Conservation (phyloP, 2,329 filamentous ascomycete genomes). For the Rasamsonia emersonii region DNA sequence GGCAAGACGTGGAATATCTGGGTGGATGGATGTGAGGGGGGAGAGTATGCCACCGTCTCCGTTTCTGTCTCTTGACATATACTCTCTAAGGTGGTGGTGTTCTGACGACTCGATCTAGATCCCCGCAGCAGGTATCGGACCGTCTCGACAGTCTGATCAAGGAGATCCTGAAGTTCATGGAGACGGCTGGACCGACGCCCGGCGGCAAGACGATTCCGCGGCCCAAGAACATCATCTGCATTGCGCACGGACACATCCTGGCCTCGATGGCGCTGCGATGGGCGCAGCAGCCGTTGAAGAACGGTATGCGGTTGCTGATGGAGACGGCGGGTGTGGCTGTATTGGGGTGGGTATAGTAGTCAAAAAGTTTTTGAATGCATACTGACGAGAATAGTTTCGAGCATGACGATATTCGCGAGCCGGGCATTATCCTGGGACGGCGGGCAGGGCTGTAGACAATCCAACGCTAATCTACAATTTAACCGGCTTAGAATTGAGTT, state of each 20-base stretch:
- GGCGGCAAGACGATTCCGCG: slow-evolving; percentile 6
- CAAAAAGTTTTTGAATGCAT: neutral
- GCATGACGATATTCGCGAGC: slow-evolving; percentile 7
- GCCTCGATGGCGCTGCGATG: slow-evolving; percentile 13
- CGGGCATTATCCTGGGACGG: too few species aligned
- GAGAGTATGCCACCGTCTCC: slow-evolving; percentile 8
- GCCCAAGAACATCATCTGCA: slow-evolving; percentile 11
- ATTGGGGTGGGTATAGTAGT: slow-evolving; percentile 10
- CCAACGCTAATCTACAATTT: too few species aligned
- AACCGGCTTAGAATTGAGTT: too few species aligned
- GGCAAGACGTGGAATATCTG: slow-evolving; percentile 14
- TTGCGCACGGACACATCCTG: slow-evolving; percentile 12
- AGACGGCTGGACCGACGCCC: slow-evolving; percentile 4
- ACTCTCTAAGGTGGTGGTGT: neutral
- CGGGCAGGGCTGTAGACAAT: too few species aligned
- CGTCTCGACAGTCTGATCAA: slow-evolving; percentile 8
- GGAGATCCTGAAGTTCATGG: slow-evolving; percentile 8
- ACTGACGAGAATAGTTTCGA: slow-evolving; percentile 9
- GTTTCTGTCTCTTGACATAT: neutral
- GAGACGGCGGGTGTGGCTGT: slow-evolving; percentile 12
- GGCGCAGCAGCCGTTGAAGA: slow-evolving; percentile 6
- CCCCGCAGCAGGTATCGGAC: slow-evolving; percentile 7
- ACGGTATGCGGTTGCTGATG: slow-evolving; percentile 10
- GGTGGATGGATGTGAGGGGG: slow-evolving; percentile 12
- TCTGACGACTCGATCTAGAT: slow-evolving; percentile 1